Conservation (phyloP, 176 grass and related monocot species). For the Bolboschoenus planiculmis region DNA sequence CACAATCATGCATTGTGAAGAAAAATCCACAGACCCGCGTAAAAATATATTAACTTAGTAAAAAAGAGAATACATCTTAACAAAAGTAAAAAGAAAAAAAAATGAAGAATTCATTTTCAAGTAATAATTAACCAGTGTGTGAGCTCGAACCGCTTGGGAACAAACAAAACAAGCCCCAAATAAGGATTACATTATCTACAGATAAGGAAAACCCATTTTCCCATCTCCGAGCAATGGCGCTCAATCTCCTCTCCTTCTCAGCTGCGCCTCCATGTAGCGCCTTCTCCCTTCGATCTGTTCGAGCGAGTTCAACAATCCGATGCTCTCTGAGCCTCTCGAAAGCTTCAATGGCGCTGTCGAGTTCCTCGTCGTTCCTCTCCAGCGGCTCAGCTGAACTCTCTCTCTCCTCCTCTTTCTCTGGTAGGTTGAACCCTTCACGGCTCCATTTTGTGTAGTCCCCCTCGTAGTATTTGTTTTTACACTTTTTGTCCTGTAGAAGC, state of each 20-base stretch:
- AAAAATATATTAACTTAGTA: too few species aligned
- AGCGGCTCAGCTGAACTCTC: constrained; percentile 34
- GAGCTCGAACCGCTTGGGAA: background rate
- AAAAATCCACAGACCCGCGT: too few species aligned
- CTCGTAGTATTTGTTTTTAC: background rate
- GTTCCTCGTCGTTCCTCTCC: constrained; percentile 46
- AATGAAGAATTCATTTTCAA: background rate
- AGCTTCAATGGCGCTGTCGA: constrained; percentile 24
- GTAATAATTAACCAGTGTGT: background rate
- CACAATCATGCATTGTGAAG: too few species aligned
- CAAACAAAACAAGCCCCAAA: background rate
- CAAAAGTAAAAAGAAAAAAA: background rate
- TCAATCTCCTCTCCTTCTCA: constrained; percentile 20
- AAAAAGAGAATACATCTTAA: background rate
- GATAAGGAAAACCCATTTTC: background rate
- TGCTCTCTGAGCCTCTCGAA: constrained; percentile 13
- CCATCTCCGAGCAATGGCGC: constrained; percentile 9
- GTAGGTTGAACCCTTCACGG: constrained; percentile 19
- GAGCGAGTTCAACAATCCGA: background rate
- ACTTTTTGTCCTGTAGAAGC: background rate
- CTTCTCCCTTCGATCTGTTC: constrained; percentile 17
- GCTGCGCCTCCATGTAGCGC: background rate
- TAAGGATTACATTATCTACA: background rate
- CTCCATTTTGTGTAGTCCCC: background rate
- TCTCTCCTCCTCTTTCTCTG: constrained; percentile 47